phyloP scores from a whole-genome alignment of 2,329 filamentous ascomycete genomes.

The Paramyrothecium sp. region DNA sequence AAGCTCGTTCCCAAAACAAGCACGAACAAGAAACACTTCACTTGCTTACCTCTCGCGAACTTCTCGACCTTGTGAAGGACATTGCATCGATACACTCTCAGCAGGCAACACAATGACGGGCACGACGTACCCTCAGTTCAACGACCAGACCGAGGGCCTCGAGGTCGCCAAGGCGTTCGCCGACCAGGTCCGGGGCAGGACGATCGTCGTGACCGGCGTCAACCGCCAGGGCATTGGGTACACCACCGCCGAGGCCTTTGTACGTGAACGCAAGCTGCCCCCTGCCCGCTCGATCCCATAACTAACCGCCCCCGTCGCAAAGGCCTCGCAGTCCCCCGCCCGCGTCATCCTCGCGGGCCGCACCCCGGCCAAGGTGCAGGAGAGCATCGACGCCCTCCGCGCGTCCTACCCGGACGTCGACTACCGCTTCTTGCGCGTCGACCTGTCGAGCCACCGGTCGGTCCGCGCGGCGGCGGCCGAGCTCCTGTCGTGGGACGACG shows the following conservation, averaged over 20 bases:
- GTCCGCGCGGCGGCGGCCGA: constrained; percentile 33
- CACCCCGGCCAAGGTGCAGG: constrained; percentile 30
- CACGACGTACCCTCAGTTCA: background rate
- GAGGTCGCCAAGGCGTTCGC: constrained; percentile 14
- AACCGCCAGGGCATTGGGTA: constrained; percentile 32
- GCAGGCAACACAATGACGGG: background rate
- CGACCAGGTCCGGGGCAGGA: constrained; percentile 23
- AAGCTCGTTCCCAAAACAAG: no score
- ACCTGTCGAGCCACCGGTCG: constrained; percentile 34
- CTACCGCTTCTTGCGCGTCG: constrained; percentile 28
- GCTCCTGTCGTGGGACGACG: constrained; percentile 23
- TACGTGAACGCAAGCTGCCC: background rate
- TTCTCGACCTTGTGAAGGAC: no score
- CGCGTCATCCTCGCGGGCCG: constrained; percentile 39
- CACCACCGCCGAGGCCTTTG: constrained; percentile 27
- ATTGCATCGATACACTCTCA: background rate
- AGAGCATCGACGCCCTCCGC: constrained; percentile 31
- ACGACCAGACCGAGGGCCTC: constrained; percentile 7
- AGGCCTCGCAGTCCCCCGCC: constrained; percentile 21
- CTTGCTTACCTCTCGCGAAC: no score
- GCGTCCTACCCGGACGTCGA: constrained; percentile 26
- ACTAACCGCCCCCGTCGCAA: no score
- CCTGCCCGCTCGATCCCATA: background rate
- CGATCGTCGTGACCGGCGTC: constrained; percentile 34
- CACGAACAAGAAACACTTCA: no score